phyloP scores from a whole-genome alignment of 495 filamentous ascomycete species.

The Lophium mytilinum region DNA sequence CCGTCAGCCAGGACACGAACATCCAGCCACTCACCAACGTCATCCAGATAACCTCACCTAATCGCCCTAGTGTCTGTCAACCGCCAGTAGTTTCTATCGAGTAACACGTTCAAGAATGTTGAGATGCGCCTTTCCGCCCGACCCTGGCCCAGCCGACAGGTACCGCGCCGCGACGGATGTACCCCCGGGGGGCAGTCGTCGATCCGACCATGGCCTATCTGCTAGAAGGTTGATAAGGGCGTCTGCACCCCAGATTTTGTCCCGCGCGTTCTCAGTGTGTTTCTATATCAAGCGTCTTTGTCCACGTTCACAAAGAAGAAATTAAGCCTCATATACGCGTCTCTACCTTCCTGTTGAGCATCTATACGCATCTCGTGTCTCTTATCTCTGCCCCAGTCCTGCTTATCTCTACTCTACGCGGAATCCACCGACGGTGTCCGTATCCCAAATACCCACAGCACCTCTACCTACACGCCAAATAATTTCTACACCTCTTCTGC shows the following conservation, averaged over 20 bases:
- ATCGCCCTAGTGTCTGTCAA: slow-evolving; percentile 3
- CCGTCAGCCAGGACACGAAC: background rate
- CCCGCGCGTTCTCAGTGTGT: background rate
- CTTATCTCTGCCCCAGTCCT: background rate
- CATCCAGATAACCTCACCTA: slow-evolving; percentile 21
- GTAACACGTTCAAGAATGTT: slow-evolving; percentile 8
- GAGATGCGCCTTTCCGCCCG: background rate
- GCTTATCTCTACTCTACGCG: background rate
- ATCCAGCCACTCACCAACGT: background rate
- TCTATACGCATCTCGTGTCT: background rate
- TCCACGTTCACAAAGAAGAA: too few relatives aligned
- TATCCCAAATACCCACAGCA: background rate
- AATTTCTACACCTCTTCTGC: too few relatives aligned
- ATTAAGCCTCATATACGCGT: too few relatives aligned
- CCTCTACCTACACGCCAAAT: background rate
- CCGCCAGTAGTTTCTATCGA: slow-evolving; percentile 19
- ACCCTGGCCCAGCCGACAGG: background rate
- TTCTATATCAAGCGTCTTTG: too few relatives aligned
- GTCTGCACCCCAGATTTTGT: slow-evolving; percentile 21
- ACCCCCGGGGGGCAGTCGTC: background rate
- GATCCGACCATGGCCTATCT: slow-evolving; percentile 7
- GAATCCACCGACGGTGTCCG: background rate
- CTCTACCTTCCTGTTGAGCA: too few relatives aligned
- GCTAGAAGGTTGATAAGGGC: slow-evolving; percentile 15
- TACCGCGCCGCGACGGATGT: slow-evolving; percentile 1